These are phyloP conservation scores for Tephrocybe sp. DNA, from an alignment of 768 basidiomycete genomes.

Conservation along the genomic window DNA sequence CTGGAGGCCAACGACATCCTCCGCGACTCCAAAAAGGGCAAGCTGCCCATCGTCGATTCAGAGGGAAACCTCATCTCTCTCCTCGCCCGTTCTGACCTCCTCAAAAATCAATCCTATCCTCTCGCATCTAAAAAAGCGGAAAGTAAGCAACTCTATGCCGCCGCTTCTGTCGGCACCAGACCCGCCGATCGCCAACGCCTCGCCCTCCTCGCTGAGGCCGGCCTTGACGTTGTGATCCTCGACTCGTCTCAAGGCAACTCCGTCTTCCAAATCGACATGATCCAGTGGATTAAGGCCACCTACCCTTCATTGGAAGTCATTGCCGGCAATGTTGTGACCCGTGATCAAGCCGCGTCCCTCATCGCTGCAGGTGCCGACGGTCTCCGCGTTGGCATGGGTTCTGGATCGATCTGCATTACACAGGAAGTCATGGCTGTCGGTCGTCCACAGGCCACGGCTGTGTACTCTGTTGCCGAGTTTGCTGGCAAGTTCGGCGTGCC, in stretches of 20 bases:
- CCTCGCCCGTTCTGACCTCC: conserved; percentile 93
- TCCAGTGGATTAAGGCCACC: conserved; percentile 86
- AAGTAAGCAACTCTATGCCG: conserved; percentile 94
- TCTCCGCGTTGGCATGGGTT: conserved; percentile 97
- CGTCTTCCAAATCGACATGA: conserved; percentile 90
- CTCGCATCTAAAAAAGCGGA: conserved; percentile 89
- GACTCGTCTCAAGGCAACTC: conserved; percentile 99
- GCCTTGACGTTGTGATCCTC: conserved; percentile 91
- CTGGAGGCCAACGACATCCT: conserved; percentile 91
- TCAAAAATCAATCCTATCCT: conserved; percentile 97
- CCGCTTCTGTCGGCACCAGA: conserved; percentile 94
- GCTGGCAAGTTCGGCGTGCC: conserved; percentile 92
- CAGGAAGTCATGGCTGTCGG: conserved; percentile 99
- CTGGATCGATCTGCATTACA: conserved; percentile 98
- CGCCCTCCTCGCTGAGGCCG: conserved; percentile 84
- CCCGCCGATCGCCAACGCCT: conserved; percentile 86
- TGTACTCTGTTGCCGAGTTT: conserved; percentile 95
- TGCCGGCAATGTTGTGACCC: conserved; percentile 96
- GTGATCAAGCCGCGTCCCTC: conserved; percentile 93
- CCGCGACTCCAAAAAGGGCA: conserved; percentile 96
- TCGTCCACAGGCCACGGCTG: conserved; percentile 96
- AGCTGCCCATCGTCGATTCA: conserved; percentile 72
- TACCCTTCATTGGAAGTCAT: conserved; percentile 90
- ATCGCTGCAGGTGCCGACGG: conserved; percentile 95
- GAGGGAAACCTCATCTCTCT: conserved; percentile 65